A percentile compares a stretch with the other conserved stretches of the same genome.
Conservation (phyloP, 495 filamentous ascomycete genomes). For the Cercophora sp. region DNA sequence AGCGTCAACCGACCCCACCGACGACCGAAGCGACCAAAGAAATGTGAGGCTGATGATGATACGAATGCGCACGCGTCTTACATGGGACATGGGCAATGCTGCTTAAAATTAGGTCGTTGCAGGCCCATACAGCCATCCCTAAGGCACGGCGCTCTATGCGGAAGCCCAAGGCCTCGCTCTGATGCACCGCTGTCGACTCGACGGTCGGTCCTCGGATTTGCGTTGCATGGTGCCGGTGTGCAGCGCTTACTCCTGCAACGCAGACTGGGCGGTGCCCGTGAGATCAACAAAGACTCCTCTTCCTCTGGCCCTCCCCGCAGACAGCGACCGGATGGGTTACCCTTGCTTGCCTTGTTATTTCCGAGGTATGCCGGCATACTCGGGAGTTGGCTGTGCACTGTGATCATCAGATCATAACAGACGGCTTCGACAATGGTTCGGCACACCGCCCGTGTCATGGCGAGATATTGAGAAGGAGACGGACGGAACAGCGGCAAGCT, state of each 20-base stretch:
- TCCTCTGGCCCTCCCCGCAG: neutral
- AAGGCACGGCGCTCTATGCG: conserved; percentile 18
- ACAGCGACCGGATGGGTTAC: neutral
- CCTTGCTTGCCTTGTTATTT: neutral
- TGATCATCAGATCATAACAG: conserved; percentile 3
- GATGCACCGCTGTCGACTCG: neutral
- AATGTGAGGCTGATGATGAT: conserved; percentile 26
- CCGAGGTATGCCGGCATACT: neutral
- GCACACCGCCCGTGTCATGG: conserved; percentile 11
- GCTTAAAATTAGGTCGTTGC: conserved; percentile 19
- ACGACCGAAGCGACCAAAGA: conserved; percentile 1
- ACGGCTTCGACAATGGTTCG: too few relatives aligned
- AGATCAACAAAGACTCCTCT: neutral
- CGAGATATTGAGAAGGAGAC: neutral
- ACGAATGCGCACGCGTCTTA: conserved; percentile 8
- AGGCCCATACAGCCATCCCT: neutral
- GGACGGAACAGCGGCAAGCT: neutral
- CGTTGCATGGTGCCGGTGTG: conserved; percentile 4
- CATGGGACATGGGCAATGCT: conserved; percentile 16
- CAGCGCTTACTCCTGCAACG: conserved; percentile 4
- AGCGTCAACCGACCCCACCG: neutral
- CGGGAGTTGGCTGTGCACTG: neutral
- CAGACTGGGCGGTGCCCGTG: neutral
- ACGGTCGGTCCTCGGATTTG: neutral
- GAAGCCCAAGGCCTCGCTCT: conserved; percentile 10